Conservation (phyloP, 2,329 filamentous ascomycete genomes). For the Beauveria sp. region DNA sequence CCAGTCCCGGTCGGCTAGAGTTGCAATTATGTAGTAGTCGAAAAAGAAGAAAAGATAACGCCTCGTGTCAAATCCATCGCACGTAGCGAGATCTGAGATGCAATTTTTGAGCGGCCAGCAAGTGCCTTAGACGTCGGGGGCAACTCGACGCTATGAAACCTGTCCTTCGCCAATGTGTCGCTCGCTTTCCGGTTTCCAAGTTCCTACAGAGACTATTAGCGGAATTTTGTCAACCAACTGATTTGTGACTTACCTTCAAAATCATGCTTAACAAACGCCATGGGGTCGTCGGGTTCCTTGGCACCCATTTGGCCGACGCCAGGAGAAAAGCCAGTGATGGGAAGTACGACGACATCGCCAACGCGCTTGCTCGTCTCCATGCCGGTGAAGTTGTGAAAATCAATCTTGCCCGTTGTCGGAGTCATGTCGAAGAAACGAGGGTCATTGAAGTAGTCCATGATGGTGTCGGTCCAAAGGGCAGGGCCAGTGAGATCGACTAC, state of each 20-base stretch:
- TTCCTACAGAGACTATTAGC: constrained; percentile 40
- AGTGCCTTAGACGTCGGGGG: neutral
- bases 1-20: neutral
- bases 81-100: constrained; percentile 3
- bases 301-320: constrained; percentile 92
- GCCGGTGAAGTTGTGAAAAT: constrained; percentile 82
- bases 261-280: constrained; percentile 96
- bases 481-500: constrained; percentile 94
- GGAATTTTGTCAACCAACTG: neutral
- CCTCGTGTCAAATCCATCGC: constrained; percentile 6
- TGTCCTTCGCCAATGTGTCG: constrained; percentile 56
- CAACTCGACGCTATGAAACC: neutral
- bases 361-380: constrained; percentile 79
- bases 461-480: constrained; percentile 84
- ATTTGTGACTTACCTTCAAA: constrained; percentile 67
- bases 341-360: constrained; percentile 86
- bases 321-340: constrained; percentile 95
- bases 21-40: constrained; percentile 6
- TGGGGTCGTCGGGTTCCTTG: constrained; percentile 78
- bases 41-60: constrained; percentile 9
- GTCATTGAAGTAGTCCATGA: constrained; percentile 94
- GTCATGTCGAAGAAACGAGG: constrained; percentile 77
- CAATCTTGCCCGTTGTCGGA: constrained; percentile 63
- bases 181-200: constrained; percentile 68
- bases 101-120: neutral